Percentiles rank a stretch among this genome's conserved stretches.
Conservation (phyloP, 441 rosid genomes). For the Croton setiger region DNA sequence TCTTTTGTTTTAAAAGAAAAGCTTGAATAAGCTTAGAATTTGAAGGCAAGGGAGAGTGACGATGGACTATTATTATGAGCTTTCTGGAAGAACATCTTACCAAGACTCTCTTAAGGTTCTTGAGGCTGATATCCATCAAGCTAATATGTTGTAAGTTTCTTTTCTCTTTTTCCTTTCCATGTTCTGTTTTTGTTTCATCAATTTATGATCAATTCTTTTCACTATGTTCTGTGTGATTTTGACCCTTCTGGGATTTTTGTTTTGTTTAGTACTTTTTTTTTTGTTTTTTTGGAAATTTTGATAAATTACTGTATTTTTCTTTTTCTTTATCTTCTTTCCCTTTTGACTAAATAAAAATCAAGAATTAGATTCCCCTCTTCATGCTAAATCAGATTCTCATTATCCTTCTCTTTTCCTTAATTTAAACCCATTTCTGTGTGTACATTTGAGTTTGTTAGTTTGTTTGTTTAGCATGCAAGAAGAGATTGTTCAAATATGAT, state of each 20-base stretch:
- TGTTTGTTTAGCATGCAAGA: background rate
- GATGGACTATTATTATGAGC: constrained; percentile 38
- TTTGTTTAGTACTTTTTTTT: background rate
- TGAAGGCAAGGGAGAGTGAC: background rate
- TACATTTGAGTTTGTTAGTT: background rate
- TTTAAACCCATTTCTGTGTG: background rate
- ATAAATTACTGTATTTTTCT: background rate
- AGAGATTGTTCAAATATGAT: background rate
- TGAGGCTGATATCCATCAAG: constrained; percentile 58
- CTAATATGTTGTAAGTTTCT: constrained; percentile 49
- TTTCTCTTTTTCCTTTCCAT: constrained; percentile 3
- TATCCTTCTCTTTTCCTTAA: background rate
- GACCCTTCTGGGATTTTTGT: constrained; percentile 4
- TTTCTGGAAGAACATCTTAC: constrained; percentile 36
- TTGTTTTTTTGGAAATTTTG: too few relatives aligned
- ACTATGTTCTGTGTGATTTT: constrained; percentile 10
- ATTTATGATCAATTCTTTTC: constrained; percentile 9
- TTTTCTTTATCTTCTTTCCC: background rate
- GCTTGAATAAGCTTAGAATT: background rate
- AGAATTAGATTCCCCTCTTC: background rate
- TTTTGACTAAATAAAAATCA: background rate
- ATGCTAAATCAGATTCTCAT: background rate
- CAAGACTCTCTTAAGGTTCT: constrained; percentile 44
- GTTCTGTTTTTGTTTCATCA: background rate
- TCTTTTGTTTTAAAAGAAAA: background rate